phyloP scores from a whole-genome alignment of 495 filamentous ascomycete genomes.

The Podospora didyma region DNA sequence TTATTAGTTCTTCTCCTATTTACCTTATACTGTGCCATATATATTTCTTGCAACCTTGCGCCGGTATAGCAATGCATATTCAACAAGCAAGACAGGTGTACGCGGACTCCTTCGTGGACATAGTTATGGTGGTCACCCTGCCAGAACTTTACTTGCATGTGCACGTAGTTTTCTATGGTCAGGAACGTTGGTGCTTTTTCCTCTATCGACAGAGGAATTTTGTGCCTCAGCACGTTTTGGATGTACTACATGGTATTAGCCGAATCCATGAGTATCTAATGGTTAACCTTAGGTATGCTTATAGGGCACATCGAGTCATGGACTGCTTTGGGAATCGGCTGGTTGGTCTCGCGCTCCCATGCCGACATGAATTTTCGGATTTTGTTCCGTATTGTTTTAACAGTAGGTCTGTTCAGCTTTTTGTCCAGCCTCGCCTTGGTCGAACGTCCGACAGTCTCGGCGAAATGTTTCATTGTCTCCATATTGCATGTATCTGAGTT shows the following conservation, averaged over 20 bases:
- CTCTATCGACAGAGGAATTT: background rate
- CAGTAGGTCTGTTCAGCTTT: no score
- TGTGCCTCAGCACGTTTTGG: background rate
- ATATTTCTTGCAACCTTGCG: background rate
- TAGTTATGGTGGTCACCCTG: background rate
- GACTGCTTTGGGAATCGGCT: background rate
- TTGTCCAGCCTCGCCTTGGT: constrained; percentile 1
- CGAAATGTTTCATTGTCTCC: background rate
- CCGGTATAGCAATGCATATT: background rate
- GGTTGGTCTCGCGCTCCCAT: background rate
- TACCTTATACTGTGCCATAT: background rate
- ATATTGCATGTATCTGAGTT: background rate
- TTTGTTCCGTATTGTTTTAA: background rate
- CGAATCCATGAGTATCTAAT: no score
- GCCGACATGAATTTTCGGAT: background rate
- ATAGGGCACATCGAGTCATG: no score
- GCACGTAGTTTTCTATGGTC: background rate
- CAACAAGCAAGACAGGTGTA: background rate
- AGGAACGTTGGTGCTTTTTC: background rate
- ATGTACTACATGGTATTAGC: background rate
- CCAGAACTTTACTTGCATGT: background rate
- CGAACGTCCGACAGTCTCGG: background rate
- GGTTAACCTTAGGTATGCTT: no score
- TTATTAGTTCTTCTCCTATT: background rate
- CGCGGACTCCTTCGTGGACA: background rate